These are phyloP conservation scores for Wickerhamiella sorbophila DNA, from an alignment of 805 yeast species.

Conservation along the genomic window DNA sequence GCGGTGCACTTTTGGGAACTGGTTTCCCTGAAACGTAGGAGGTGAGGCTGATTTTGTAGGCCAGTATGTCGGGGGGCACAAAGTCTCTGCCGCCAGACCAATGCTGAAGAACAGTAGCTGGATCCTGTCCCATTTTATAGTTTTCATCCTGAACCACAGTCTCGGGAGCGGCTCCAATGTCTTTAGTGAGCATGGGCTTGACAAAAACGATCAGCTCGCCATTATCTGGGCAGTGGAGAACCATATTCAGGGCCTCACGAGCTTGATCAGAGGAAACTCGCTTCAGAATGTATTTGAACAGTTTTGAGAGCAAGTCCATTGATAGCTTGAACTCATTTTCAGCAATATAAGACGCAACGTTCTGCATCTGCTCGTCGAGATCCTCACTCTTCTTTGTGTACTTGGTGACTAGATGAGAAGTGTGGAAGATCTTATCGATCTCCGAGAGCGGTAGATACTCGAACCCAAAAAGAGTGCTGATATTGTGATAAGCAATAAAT, in stretches of 20 bases:
- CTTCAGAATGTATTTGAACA: slow-evolving; percentile 29
- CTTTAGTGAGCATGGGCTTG: slow-evolving; percentile 19
- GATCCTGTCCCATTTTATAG: slow-evolving; percentile 8
- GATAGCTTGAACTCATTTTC: slow-evolving; percentile 54
- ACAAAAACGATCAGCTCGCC: slow-evolving; percentile 20
- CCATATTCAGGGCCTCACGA: slow-evolving; percentile 13
- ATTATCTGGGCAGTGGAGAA: slow-evolving; percentile 13
- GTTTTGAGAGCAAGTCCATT: slow-evolving; percentile 35
- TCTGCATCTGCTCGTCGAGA: slow-evolving; percentile 20
- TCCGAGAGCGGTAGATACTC: slow-evolving; percentile 67
- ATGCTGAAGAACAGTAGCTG: slow-evolving; percentile 12
- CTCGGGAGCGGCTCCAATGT: slow-evolving; percentile 17
- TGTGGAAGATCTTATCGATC: slow-evolving; percentile 51
- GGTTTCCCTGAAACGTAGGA: slow-evolving; percentile 14
- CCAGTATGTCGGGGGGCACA: slow-evolving; percentile 16
- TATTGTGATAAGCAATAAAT: slow-evolving; percentile 80
- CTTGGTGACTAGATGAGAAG: slow-evolving; percentile 24
- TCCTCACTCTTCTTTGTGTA: slow-evolving; percentile 11
- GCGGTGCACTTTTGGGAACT: slow-evolving; percentile 14
- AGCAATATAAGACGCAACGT: slow-evolving; percentile 38
- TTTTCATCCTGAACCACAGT: slow-evolving; percentile 6
- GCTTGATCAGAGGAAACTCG: slow-evolving; percentile 8
- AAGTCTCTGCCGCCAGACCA: slow-evolving; percentile 4
- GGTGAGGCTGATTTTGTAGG: slow-evolving; percentile 13
- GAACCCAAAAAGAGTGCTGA: slow-evolving; percentile 70